phyloP scores from a whole-genome alignment of 2,329 filamentous ascomycete genomes.

The Colletotrichum simmondsii region DNA sequence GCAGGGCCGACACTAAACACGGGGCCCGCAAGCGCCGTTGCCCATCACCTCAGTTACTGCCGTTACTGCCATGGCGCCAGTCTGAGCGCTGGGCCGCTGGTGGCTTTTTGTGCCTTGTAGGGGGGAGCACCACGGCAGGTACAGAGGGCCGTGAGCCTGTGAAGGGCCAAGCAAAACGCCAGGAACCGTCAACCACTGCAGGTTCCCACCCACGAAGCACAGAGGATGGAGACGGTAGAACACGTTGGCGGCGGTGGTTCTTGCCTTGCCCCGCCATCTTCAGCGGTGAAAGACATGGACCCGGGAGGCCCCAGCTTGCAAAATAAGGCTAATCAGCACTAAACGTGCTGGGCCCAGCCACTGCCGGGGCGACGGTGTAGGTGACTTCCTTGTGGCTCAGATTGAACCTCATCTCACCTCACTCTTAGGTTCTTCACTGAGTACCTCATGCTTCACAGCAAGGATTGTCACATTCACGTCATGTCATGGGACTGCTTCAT shows the following conservation, averaged over 20 bases:
- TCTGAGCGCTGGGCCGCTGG: conserved; percentile 16
- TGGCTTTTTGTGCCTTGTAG: not conserved
- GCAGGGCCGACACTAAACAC: conserved; percentile 29
- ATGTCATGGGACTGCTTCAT: not conserved
- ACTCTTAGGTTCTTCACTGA: not conserved
- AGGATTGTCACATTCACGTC: not conserved
- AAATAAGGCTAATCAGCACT: not conserved
- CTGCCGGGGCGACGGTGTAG: not conserved
- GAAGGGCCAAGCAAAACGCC: not conserved
- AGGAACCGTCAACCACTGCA: conserved; percentile 1
- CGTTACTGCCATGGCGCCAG: not conserved
- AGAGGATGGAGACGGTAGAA: not conserved
- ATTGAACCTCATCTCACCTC: not conserved
- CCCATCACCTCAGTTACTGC: not conserved
- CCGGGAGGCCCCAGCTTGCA: conserved; percentile 23
- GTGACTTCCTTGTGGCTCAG: not conserved
- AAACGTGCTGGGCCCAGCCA: conserved; percentile 17
- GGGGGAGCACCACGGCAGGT: not conserved
- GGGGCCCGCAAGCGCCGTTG: not conserved
- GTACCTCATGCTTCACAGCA: not conserved
- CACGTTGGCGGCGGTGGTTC: not conserved
- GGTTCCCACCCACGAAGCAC: not conserved
- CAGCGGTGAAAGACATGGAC: conserved; percentile 20
- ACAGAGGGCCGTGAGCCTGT: too few relatives aligned
- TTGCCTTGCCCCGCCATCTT: conserved; percentile 10